Base-by-base conservation (phyloP, 169 alveolate genomes). In the Cryptosporidium sp. region DNA sequence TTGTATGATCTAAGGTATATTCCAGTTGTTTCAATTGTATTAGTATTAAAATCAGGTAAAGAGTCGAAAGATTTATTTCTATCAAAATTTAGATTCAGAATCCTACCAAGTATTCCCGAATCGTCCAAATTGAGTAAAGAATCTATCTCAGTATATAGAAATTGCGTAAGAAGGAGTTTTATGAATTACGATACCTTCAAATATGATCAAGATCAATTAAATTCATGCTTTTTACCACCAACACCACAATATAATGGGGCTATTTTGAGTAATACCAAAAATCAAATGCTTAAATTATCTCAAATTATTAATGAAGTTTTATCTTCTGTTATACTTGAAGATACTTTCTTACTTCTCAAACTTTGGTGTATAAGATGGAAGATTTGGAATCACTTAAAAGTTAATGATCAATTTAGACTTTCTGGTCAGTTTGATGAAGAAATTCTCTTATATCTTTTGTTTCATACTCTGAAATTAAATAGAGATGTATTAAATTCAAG, bases 161-260 rank as follows among this genome's bases (percentile, higher is more conserved):
- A 80, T 18, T 48, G 48, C 29, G 80, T 80, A 5, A 72, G 85
- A 72, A 72, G 29, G n/a, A 45, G 70, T 33, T 14, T 45, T 26
- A 18, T 53, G 23, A 51, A 48, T 72, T 29, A 33, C 29, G 85
- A 72, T 72, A 56, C 35, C 67, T 56, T 56, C 21, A 23, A n/a
- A 9, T 56, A 23, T 56, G 37, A 16, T 42, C 70, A 39, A 33
- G 26, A 53, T 26, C 26, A 70, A 29, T n/a, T 73, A 42, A 80
- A 65, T 80, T 29, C 75, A 3, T 23, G 68, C 1, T 33, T 80
- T 18, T 29, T 80, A 39, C 89, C 89, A 62, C 89, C 89, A 62
- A 80, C 89, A 12, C 80, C 89, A 44, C 89, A 80, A 26, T 80
- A 80, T 62, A 80, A 80, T 65, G 89, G 89, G 1, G 89, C 89